Evolutionary conservation across 2,329 filamentous ascomycete genomes (phyloP), one percentile per base, ranked within the genome.

Genomic region (Colletotrichum tropicale): DNA sequence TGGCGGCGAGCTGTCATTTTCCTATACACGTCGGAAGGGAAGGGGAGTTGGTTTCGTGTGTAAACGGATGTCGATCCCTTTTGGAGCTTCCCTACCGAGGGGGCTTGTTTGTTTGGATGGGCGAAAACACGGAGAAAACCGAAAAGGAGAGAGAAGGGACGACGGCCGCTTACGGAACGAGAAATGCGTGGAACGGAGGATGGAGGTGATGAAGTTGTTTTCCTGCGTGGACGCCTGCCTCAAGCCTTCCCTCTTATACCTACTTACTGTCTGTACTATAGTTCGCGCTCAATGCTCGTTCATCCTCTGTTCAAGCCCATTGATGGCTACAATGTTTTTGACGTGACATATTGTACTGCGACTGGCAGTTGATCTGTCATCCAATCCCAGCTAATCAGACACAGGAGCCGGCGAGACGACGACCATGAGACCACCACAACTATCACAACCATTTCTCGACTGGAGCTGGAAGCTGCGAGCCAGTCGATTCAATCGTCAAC

Each of bases 201-300:
- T 66, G 66, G 68, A 70, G 70, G 43, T 69, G 71, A 73, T 65
- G 60, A 70, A 62, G 74, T 74, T 70, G 48, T 78, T 62, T 56
- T 66, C 70, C 70, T 78, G 74, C 74, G 78, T 78, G 70, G 74
- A 74, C 65, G 71, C 58, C 66, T 61, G 58, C 74, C 74, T 74
- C 52, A 75, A 75, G 64, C 71, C 65, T 76, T 76, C 48, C 74
- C 74, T 76, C 60, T 66, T 75, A 75, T 73, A 76, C 74, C 74
- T 76, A 75, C 74, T 76, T 74, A 73, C 71, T 75, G 74, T 60
- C 71, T 76, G 74, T 76, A 75, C 66, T 75, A 76, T 76, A 76
- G 71, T 70, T 65, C 74, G 74, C 66, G 74, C 71, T 70, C 65
- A 76, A 70, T 75, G 74, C 70, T 64, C 73, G 73, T 78, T 75